Evolutionary conservation across 768 basidiomycete species (phyloP), one percentile per base, ranked within the genome.

Genomic region (Tulasnella sp.): DNA sequence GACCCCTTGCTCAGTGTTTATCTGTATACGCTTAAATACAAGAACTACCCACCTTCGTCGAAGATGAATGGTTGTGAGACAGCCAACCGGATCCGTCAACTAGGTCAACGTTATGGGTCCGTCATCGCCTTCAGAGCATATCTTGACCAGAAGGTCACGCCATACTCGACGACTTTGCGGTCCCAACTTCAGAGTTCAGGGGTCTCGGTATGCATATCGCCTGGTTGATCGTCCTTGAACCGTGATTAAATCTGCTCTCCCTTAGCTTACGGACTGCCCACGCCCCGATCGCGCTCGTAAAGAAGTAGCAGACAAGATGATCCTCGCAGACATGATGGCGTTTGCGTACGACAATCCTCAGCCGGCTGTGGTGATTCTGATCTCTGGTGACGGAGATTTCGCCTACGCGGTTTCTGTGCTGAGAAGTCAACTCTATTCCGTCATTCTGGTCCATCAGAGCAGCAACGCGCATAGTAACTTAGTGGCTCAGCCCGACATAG

Each of bases 371-470:
- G 79, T 89, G 75, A 78, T 90, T 59, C 80, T 91, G 41, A 87
- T 91, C 75, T 84, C 89, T 0, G 87, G 86, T 19, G 88, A 90
- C 78, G 83, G 87, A 59, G 89, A 90, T 77, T 86, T 89, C 75
- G 84, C 85, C 4, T 90, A 89, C 76, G 85, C 86, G n/a, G 78
- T 89, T 59, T 85, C 88, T 1, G 81, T 82, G 40, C 79, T 90
- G 65, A 84, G 85, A 37, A 81, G 86, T 67, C 83, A 87, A 72
- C 80, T 80, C 62, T 87, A 86, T 77, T 79, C 81, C 19, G 83
- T 89, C 40, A 79, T 88, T 62, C 74, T 89, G 32, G 79, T 89
- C n/a, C 52, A 59, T 26, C 32, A n/a, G 12, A 34, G 67, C 4
- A 41, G 67, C 64, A 12, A 59, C 14, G 52, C 29, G 52, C 22